Conservation (phyloP, 305 asterid genomes). For the Petunia hybrid region DNA sequence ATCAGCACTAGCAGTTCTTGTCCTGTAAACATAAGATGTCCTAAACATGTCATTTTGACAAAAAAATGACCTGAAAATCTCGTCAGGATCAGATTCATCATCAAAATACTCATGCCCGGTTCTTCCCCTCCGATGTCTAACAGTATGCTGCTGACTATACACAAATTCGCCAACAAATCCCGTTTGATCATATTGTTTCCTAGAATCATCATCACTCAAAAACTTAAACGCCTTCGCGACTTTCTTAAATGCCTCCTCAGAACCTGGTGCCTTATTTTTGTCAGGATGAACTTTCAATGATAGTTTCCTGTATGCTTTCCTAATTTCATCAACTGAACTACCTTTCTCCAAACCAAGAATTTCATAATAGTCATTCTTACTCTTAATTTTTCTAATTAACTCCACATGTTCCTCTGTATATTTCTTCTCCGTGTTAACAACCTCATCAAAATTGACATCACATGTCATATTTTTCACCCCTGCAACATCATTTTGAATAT, state of each 20-base stretch:
- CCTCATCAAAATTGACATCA: constrained; percentile 44
- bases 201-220: constrained; percentile 83
- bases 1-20: constrained; percentile 54
- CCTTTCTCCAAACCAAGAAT: constrained; percentile 81
- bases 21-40: constrained; percentile 67
- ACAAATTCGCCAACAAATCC: constrained; percentile 85
- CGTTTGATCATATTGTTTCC: constrained; percentile 80
- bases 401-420: constrained; percentile 79
- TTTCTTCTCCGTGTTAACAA: constrained; percentile 59
- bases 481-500: constrained; percentile 35
- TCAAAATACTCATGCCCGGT: constrained; percentile 60
- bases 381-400: constrained; percentile 72
- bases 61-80: constrained; percentile 86
- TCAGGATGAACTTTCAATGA: constrained; percentile 96
- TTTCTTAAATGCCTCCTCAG: constrained; percentile 93
- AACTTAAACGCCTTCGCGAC: constrained; percentile 92
- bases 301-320: constrained; percentile 80
- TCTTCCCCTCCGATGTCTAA: constrained; percentile 65
- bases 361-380: constrained; percentile 73
- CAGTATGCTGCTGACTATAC: constrained; percentile 67
- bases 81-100: constrained; percentile 84
- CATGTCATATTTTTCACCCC: constrained; percentile 39
- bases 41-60: constrained; percentile 72
- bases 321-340: constrained; percentile 82
- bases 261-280: constrained; percentile 92